Conservation (phyloP, 148 eudicot genomes). For the Talinum fruticosum region DNA sequence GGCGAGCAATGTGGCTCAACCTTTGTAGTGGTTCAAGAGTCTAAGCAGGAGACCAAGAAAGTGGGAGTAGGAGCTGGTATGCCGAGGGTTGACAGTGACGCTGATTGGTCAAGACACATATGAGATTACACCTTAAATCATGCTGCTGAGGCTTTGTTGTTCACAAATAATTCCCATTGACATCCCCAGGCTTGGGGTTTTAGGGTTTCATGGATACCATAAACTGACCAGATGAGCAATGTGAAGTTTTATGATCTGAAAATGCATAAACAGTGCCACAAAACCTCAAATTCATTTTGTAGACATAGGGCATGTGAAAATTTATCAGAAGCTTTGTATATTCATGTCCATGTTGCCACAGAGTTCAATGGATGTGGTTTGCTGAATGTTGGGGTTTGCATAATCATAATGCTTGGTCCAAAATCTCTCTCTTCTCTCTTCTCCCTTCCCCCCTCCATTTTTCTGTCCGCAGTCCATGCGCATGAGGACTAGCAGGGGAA, state of each 20-base stretch:
- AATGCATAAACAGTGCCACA: neutral
- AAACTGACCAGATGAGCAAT: neutral
- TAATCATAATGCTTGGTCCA: no score
- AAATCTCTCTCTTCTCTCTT: neutral
- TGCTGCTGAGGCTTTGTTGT: neutral
- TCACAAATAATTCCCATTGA: neutral
- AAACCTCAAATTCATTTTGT: neutral
- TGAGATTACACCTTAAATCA: neutral
- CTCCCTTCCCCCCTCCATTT: neutral
- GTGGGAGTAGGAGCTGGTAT: conserved; percentile 25
- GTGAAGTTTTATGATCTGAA: neutral
- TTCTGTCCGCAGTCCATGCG: neutral
- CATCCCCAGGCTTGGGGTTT: neutral
- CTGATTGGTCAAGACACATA: conserved; percentile 46
- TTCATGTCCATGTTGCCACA: neutral
- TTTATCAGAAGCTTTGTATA: neutral
- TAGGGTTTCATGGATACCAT: neutral
- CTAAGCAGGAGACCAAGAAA: conserved; percentile 40
- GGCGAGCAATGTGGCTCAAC: conserved; percentile 75
- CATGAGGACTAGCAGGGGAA: no score
- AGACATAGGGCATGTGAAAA: neutral
- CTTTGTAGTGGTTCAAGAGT: conserved; percentile 53
- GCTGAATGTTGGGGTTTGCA: neutral
- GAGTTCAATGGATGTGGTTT: neutral
- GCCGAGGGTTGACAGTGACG: conserved; percentile 86